Evolutionary conservation across 345 rosid genomes (phyloP), one percentile per base, ranked within the genome.

Genomic region (Euphorbia lathyris): DNA sequence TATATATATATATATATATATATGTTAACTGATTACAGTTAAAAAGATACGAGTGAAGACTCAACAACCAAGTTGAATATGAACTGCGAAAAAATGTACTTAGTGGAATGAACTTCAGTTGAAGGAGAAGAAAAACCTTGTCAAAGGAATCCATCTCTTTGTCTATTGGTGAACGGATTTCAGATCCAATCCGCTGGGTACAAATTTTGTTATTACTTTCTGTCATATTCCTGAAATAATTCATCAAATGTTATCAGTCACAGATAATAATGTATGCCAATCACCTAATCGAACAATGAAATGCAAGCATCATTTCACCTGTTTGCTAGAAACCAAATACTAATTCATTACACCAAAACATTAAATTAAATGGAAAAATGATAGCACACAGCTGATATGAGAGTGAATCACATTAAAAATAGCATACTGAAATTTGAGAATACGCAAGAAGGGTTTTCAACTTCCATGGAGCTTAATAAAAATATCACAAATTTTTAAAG

Each of bases 71-170:
- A 42, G 19, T 42, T 56, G 45, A 65, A n/a, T 43, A 58, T 23
- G 61, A 66, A 57, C 19, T 23, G 23, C 14, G 17, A 47, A 19
- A 25, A 48, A 4, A 23, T 27, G 16, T 26, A 25, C 13, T 30
- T 9, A 14, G 43, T 67, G 62, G 63, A 51, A 59, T 9, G 58
- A 19, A 70, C 5, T 29, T 67, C 36, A 64, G 27, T 45, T 53
- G 43, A 58, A 75, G 65, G 67, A 56, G 58, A 45, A 9, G 52
- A 9, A 59, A 71, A 79, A 95, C 97, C 97, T 90, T 86, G 72
- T 92, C 96, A 86, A 95, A 87, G 73, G 94, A 85, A 79, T 79
- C 87, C 19, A 80, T 78, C 67, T 83, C 91, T 70, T 75, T 81
- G 65, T 67, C 79, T 61, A 72, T 66, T 42, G 78, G 65, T 14